Evolutionary conservation across 1,284 basidiomycete genomes (phyloP).

Genomic region (Pisolithus thermaeus): DNA sequence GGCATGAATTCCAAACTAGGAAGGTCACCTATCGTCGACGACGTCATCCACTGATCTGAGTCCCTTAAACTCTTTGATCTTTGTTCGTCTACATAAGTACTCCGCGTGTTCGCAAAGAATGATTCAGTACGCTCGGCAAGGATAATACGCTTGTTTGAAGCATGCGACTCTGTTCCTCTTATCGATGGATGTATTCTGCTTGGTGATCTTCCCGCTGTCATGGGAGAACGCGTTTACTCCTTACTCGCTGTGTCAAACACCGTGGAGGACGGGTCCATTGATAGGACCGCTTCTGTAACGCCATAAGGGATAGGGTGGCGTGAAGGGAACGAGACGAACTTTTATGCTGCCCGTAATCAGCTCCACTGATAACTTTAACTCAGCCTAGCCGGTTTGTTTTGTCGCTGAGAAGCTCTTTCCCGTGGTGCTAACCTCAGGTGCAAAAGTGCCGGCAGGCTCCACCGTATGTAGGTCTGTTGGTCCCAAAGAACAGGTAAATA

Average conservation of each 20-base stretch:
- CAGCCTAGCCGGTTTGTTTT: not conserved
- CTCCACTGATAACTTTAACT: not conserved
- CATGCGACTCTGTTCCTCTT: not conserved
- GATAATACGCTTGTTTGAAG: not conserved
- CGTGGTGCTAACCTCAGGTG: too few species aligned
- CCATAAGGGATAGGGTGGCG: not conserved
- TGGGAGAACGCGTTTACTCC: not conserved
- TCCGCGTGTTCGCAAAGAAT: too few species aligned
- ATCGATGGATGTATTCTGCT: conserved; percentile 4
- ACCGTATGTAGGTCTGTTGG: not conserved
- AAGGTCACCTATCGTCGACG: conserved; percentile 11
- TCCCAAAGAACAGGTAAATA: not conserved
- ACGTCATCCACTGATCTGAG: conserved; percentile 9
- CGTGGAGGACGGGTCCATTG: not conserved
- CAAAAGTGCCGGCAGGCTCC: not conserved
- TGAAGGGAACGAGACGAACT: not conserved
- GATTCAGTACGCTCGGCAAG: too few species aligned
- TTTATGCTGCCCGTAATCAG: not conserved
- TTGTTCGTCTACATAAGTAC: not conserved
- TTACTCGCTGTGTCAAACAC: not conserved
- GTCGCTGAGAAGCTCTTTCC: too few species aligned
- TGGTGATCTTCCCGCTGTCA: not conserved
- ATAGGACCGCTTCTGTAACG: not conserved
- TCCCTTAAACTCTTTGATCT: not conserved
- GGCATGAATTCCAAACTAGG: conserved; percentile 20